Base-by-base conservation (phyloP, 225 moss, liverwort and hornwort genomes). In the Neckera pumila region DNA sequence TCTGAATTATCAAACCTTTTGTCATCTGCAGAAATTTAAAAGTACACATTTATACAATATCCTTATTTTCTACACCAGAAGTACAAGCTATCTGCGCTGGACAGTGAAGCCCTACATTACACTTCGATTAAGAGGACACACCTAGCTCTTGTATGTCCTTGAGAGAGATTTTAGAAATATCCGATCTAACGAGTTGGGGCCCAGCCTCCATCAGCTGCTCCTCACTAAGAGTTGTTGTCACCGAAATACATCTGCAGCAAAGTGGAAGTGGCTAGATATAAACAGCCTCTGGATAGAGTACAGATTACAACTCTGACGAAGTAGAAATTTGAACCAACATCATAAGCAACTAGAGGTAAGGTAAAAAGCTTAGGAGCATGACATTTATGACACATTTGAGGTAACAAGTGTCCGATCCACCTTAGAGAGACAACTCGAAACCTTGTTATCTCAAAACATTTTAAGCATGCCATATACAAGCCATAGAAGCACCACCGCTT, bases 221-320 rank as follows among this genome's bases (percentile, higher is more conserved):
- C 92, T 95, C 93, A 61, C 80, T 89, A 21, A 98, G 92, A 26
- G 98, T 98, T 22, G 98, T 98, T 51, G 95, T 98, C 89, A 98
- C 98, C 87, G 95, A 94, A 91, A 98, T 97, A 90, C 97, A 97
- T 91, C 97, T 97, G 91, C 90, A 87, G 84, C 87, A 82, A 72
- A 85, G 51, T 36, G 57, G 83, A 86, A 79, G 31, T 54, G 49
- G 38, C 85, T 38, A 88, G 78, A 81, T 84, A 76, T 36, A 33
- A 57, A 42, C 28, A 31, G 4, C 56, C 66, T 78, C 60, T 43
- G 34, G 59, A 54, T 47, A 36, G 43, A 58, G 49, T 47, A 59
- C 70, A 72, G 47, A 36, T 80, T 57, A 63, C 19, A 72, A 43
- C 75, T 72, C 72, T 53, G 63, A 40, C 22, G 54, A 86, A 49